Evolutionary conservation across 495 filamentous ascomycete species (phyloP), one percentile per base, ranked within the genome.

Genomic region (Aspergillus panamensis): DNA sequence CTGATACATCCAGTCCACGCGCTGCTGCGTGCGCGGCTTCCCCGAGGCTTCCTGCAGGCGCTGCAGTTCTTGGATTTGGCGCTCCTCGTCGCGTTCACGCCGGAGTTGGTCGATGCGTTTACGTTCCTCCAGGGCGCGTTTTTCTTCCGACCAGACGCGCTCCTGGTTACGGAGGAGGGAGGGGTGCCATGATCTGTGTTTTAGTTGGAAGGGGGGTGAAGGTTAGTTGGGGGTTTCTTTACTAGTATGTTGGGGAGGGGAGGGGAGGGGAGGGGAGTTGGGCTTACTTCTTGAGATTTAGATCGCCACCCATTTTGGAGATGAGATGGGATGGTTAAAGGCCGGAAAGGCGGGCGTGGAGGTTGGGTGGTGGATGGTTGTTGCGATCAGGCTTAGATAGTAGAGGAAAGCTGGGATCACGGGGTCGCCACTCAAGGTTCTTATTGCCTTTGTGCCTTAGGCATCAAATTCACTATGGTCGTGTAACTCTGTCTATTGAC

Each of bases 1-100:
- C 62, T 84, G 79, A 73, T 98, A 98, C 90, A 98, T 96, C 89
- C 95, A 98, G 65, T 98, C 93, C 17, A 98, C 94, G 12, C 91
- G 83, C 60, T 91, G 85, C 2, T 85, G 67, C 33, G 84, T 81
- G 57, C 84, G 87, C 57, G 82, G 80, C 16, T 92, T 91, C 32
- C 95, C 95, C 12, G 91, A 88, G 39, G 88, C 87, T 73, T 96
- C 95, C 55, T 96, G 91, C 44, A 96, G 84, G 44, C 86, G 84
- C 66, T 96, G 88, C 2, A 97, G 85, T 66, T 97, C 94, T 67
- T 96, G 89, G 60, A 96, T 89, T 55, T 87, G 83, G 9, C 95
- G 87, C 74, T 99, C 94, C 74, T 99, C 92, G 64, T 91, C 88
- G 47, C 95, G 85, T 73, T 99, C 94, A 59, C 96, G 93, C 48